Evolutionary conservation across 441 rosid genomes (phyloP), one percentile per base, ranked within the genome.

Genomic region (Croton laevigatus): DNA sequence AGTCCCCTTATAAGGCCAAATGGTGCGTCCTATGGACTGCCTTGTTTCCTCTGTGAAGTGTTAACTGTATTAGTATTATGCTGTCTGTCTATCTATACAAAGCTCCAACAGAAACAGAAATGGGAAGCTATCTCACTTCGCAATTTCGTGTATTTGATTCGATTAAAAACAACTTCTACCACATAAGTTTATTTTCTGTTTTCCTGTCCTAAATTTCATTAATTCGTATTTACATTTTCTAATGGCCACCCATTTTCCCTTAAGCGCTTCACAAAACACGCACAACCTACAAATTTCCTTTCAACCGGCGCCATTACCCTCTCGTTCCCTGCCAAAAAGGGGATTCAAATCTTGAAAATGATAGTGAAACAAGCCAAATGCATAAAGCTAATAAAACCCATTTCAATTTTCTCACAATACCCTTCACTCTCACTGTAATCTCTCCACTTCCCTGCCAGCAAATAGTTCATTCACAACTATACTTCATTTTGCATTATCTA

Each of bases 351-450:
- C 66, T 40, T 7, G 75, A 46, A 34, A 75, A 72, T 68, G 79
- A 76, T 40, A 79, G 76, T 55, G 81, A 82, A 64, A 0, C 73
- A 58, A 75, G 38, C 70, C 71, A 72, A 60, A 69, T 55, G 66
- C 82, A 13, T 44, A 79, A 78, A 59, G 0, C 73, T 64, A 75
- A 69, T 68, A 66, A 62, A 65, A 69, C 66, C 67, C 80, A 78
- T 68, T 72, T 85, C 72, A 81, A 74, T 84, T 78, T 85, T 62
- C 83, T 91, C 36, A 70, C 85, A 14, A 4, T 91, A 65, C 94
- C 98, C 34, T 45, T 89, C 38, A 94, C 96, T 71, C 87, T 91
- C 65, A 84, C 93, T 37, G 70, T 94, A 67, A 76, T 89, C 75
- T n/a, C n/a, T 84, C 91, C 76, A 65, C 85, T 70, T 80, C 93